These are phyloP conservation scores for Rhynchosporium agropyri DNA, from an alignment of 2,329 filamentous ascomycete species.

Conservation along the genomic window DNA sequence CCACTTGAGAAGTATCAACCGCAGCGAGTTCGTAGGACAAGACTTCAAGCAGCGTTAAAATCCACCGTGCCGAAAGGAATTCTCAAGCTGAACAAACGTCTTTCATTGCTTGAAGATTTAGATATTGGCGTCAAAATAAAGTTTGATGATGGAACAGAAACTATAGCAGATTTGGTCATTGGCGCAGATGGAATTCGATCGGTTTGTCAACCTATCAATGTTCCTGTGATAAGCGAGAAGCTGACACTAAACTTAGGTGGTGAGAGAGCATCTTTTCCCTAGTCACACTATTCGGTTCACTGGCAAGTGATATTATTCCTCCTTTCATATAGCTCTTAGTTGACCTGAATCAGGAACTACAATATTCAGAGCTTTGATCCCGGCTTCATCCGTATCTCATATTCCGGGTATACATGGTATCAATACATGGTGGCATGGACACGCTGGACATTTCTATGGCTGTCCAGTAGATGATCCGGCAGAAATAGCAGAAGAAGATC, in stretches of 20 bases:
- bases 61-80: conserved; percentile 48
- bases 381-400: conserved; percentile 43
- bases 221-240: background rate
- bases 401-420: conserved; percentile 37
- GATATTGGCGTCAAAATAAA: conserved; percentile 45
- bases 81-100: conserved; percentile 50
- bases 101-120: conserved; percentile 46
- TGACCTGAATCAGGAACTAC: conserved; percentile 45
- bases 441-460: conserved; percentile 48
- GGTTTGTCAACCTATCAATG: conserved; percentile 36
- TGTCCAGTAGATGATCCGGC: conserved; percentile 44
- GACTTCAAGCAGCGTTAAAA: conserved; percentile 53
- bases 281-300: conserved; percentile 51
- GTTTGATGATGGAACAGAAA: conserved; percentile 51
- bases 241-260: conserved; percentile 41
- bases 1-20: conserved; percentile 28
- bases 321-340: background rate
- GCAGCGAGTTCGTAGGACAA: conserved; percentile 39
- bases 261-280: conserved; percentile 48
- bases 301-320: conserved; percentile 30
- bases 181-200: conserved; percentile 57
- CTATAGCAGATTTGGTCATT: conserved; percentile 49
- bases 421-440: conserved; percentile 50
- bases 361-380: conserved; percentile 51
- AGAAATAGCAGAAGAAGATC: conserved; percentile 35